Evolutionary conservation across 805 yeast genomes (phyloP).

Genomic region (Metschnikowia dekortorum): DNA sequence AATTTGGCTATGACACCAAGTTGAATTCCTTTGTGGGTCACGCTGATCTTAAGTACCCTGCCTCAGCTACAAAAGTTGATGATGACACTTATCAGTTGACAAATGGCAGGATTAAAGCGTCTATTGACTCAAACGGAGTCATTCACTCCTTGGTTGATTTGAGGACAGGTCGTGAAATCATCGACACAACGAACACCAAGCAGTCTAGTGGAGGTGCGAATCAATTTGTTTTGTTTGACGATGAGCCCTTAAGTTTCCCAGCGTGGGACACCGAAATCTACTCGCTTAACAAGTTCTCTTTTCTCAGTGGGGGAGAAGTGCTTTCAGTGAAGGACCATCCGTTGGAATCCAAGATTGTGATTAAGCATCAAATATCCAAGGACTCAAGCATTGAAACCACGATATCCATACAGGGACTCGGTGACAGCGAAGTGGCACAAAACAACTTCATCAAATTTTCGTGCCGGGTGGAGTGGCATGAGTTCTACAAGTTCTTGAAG

Average conservation of each 20-base stretch:
- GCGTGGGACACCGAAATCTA: conserved; percentile 98
- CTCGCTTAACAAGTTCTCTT: conserved; percentile 67
- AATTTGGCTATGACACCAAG: conserved; percentile 12
- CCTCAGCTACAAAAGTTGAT: conserved; percentile 40
- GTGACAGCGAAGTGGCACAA: conserved; percentile 36
- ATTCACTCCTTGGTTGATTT: conserved; percentile 63
- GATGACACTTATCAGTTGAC: conserved; percentile 46
- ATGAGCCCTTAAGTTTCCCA: conserved; percentile 85
- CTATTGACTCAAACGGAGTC: conserved; percentile 48
- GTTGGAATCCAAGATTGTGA: conserved; percentile 57
- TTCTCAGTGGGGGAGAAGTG: conserved; percentile 38
- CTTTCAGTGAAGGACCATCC: conserved; percentile 47
- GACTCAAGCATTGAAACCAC: conserved; percentile 58
- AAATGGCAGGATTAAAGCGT: conserved; percentile 59
- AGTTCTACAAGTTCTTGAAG: conserved; percentile 80
- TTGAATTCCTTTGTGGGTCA: conserved; percentile 12
- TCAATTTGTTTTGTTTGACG: conserved; percentile 78
- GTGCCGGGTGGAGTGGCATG: conserved; percentile 74
- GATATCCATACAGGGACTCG: conserved; percentile 64
- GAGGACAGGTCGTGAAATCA: conserved; percentile 53
- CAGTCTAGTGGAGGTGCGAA: conserved; percentile 63
- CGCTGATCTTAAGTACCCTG: conserved; percentile 37
- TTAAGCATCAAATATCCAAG: conserved; percentile 55
- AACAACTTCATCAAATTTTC: conserved; percentile 36
- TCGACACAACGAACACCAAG: conserved; percentile 53